Base-by-base conservation (phyloP, 106 monocot genomes). In the Dendrobium officinale region DNA sequence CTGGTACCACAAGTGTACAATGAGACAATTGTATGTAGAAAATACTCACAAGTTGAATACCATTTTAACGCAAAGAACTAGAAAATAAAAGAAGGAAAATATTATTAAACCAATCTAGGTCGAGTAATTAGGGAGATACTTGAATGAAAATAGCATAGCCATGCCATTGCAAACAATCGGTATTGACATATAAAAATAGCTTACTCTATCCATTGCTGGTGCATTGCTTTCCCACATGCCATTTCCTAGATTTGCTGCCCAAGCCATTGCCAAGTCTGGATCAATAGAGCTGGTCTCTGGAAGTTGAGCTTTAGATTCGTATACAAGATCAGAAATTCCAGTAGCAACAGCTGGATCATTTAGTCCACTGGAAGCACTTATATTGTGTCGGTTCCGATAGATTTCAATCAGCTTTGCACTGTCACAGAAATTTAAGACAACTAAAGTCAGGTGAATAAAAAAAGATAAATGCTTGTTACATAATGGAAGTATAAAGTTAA, bases 321-420 rank as follows among this genome's bases (percentile, higher is more conserved):
- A 95, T 47, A 95, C 81, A 83, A 98, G 92, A 49, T 98, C 95
- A 79, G 98, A 91, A 88, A 95, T 98, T 42, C 98, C 98, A 64
- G 91, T 95, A 83, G 98, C 92, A 82, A 98, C 98, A 82, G 98
- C 98, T 72, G 95, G 95, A 87, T 98, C 98, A 82, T 85, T 92
- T 72, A 98, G 84, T 64, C 92, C 92, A 70, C 82, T 61, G 27
- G 98, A 98, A 84, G 89, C 85, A 81, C 89, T 98, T 51, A 98
- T 98, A 75, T 95, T 95, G 73, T 98, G 98, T 13, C 91, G 91
- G 77, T 91, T 95, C 33, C 98, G 91, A 81, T 98, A 98, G 26
- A 98, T 93, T 54, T 98, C 95, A 89, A 95, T 89, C 27, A 98
- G 86, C 55, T 95, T 98, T 11, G 83, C 88, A 87, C 98, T 98